phyloP scores from a whole-genome alignment of 2,329 filamentous ascomycete species.

The Mycogone perniciosa region DNA sequence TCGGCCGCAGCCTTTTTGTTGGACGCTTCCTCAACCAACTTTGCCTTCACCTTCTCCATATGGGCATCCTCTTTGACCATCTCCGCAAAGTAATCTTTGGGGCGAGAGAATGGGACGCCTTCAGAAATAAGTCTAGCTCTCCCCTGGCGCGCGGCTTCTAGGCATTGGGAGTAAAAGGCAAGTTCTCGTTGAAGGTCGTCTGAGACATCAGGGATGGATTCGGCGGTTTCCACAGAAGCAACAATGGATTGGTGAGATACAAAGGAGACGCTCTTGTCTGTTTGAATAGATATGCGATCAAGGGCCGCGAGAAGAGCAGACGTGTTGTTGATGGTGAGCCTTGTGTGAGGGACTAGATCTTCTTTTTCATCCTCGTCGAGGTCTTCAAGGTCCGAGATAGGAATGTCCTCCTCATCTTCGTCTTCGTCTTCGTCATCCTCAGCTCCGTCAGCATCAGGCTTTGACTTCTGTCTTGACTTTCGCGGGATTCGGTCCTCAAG shows the following conservation, averaged over 20 bases:
- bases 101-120: constrained; percentile 77
- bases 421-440: constrained; percentile 55
- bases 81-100: constrained; percentile 94
- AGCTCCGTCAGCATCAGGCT: constrained; percentile 28
- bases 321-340: constrained; percentile 96
- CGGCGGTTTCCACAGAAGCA: constrained; percentile 56
- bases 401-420: constrained; percentile 79
- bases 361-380: constrained; percentile 72
- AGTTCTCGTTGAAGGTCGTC: constrained; percentile 91
- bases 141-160: constrained; percentile 69
- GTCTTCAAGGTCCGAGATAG: constrained; percentile 80
- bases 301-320: constrained; percentile 74
- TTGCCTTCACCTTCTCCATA: constrained; percentile 94
- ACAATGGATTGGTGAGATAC: constrained; percentile 74
- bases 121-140: constrained; percentile 73
- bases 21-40: constrained; percentile 86
- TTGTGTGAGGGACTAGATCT: constrained; percentile 83
- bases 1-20: constrained; percentile 88
- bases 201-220: constrained; percentile 71
- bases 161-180: constrained; percentile 85
- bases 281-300: constrained; percentile 67
- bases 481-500: constrained; percentile 65
- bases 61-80: constrained; percentile 99
- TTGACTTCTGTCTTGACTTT: constrained; percentile 20
- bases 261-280: constrained; percentile 64